Evolutionary conservation across 139 green algal genomes (phyloP), one percentile per base, ranked within the genome.

Genomic region (Klebsormidium nitens): DNA sequence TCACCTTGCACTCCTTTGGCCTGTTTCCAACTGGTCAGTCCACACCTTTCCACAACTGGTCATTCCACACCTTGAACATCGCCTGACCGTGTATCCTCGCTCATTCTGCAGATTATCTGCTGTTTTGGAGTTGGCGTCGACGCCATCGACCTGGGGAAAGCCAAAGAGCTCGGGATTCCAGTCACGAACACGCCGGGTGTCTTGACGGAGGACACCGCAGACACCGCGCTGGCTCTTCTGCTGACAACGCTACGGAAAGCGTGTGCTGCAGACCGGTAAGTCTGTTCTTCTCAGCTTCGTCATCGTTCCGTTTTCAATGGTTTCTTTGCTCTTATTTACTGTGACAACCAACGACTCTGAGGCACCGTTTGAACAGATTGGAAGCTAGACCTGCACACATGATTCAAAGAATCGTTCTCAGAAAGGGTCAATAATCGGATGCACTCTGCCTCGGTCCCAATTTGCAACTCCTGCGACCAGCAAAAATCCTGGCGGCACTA

Each of bases 151-250:
- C 38, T 76, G 5, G 49, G 5, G 8, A 62, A 36, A 26, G 48
- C 69, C 14, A 46, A 42, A 37, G 59, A 63, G 29, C 26, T 36
- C 35, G 69, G 69, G 36, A 46, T 76, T n/a, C 26, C n/a, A 23
- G 59, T 76, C n/a, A 72, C 69, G 17, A 76, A 76, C 57, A 76
- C 69, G 48, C 69, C 69, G 6, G 69, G 66, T 29, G 69, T 76
- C 26, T 59, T 76, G 8, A 76, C 69, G 6, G 69, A 76, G 34
- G 69, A 76, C 61, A 50, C 66, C 8, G 69, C 69, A 1, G 69
- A 76, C 58, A 40, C 71, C 6, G 37, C 69, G 4, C 11, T 76
- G 5, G 69, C 37, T 11, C 69, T 76, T 5, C 59, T 76, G 19
- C 69, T 76, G 35, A 31, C 59, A 23, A n/a, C 31, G 4, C 49